Percentiles rank a stretch among this genome's conserved stretches.
These are phyloP conservation scores for Podila minutissima DNA, from an alignment of 192 early-diverging fungal genomes.

Conservation along the genomic window DNA sequence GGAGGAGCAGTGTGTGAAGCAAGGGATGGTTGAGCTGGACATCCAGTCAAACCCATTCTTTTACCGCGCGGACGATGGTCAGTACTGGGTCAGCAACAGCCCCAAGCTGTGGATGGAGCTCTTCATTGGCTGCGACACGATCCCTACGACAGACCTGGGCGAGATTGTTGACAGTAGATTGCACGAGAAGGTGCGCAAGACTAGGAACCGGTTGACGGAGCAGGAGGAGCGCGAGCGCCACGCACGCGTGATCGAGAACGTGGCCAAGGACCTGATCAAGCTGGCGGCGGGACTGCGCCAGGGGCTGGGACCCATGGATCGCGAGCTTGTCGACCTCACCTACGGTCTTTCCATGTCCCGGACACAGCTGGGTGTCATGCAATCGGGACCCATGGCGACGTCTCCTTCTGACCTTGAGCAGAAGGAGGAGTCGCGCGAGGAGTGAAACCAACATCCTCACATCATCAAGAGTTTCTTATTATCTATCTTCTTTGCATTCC, in stretches of 20 bases:
- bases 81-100: slow-evolving; percentile 48
- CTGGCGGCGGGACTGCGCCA: slow-evolving; percentile 34
- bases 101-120: slow-evolving; percentile 53
- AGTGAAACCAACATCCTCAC: slow-evolving; percentile 9
- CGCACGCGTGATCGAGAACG: slow-evolving; percentile 45
- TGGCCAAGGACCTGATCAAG: slow-evolving; percentile 33
- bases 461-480: slow-evolving; percentile 1
- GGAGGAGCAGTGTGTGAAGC: slow-evolving; percentile 42
- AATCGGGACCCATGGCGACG: slow-evolving; percentile 4
- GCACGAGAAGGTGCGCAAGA: slow-evolving; percentile 51
- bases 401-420: slow-evolving; percentile 12
- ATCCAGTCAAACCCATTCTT: slow-evolving; percentile 46
- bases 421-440: slow-evolving; percentile 43
- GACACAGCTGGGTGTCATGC: slow-evolving; percentile 42
- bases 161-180: slow-evolving; percentile 44
- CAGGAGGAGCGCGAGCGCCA: slow-evolving; percentile 48
- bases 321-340: slow-evolving; percentile 38
- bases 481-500: slow-evolving; percentile 2
- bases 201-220: slow-evolving; percentile 35
- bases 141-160: slow-evolving; percentile 44
- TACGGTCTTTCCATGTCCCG: slow-evolving; percentile 41
- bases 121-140: slow-evolving; percentile 51
- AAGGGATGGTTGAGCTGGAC: slow-evolving; percentile 44
- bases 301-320: slow-evolving; percentile 32
- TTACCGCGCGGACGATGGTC: slow-evolving; percentile 45